These are phyloP conservation scores for Cocos nucifera DNA, from an alignment of 176 grass and related monocot genomes.

Conservation along the genomic window DNA sequence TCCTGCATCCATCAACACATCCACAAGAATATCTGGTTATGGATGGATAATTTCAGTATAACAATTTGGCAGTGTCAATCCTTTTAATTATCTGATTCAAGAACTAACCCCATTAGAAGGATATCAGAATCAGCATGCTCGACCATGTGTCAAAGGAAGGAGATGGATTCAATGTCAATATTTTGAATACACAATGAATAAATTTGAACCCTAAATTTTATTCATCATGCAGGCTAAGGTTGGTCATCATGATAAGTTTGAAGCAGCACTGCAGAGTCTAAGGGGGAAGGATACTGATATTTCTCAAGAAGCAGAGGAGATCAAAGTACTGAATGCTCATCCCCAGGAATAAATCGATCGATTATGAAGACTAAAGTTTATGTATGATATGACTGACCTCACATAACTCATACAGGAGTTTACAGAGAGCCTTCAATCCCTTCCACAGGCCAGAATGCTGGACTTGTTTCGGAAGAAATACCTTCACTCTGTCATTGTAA, in stretches of 20 bases:
- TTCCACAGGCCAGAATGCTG: conserved; percentile 43
- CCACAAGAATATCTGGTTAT: no score
- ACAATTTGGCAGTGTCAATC: no score
- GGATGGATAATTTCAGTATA: no score
- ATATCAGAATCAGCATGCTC: no score
- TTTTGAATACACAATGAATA: no score
- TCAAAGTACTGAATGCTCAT: conserved; percentile 38
- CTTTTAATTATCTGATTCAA: no score
- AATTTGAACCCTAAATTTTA: not conserved
- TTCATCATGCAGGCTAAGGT: conserved; percentile 37
- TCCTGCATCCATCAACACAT: no score
- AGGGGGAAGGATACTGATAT: conserved; percentile 47
- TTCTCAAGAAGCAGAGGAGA: conserved; percentile 52
- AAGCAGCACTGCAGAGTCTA: conserved; percentile 42
- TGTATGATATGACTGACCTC: conserved; percentile 7
- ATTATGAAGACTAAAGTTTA: not conserved
- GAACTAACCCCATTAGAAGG: no score
- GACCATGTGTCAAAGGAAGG: no score
- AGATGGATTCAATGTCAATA: no score
- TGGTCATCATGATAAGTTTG: conserved; percentile 25
- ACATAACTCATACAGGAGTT: conserved; percentile 44
- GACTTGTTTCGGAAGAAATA: conserved; percentile 76
- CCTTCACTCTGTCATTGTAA: conserved; percentile 49
- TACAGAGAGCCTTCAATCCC: conserved; percentile 37
- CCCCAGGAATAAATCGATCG: not conserved